These are phyloP conservation scores for Phytophthora hybrid DNA, from an alignment of 352 stramenopile genomes.

Conservation along the genomic window DNA sequence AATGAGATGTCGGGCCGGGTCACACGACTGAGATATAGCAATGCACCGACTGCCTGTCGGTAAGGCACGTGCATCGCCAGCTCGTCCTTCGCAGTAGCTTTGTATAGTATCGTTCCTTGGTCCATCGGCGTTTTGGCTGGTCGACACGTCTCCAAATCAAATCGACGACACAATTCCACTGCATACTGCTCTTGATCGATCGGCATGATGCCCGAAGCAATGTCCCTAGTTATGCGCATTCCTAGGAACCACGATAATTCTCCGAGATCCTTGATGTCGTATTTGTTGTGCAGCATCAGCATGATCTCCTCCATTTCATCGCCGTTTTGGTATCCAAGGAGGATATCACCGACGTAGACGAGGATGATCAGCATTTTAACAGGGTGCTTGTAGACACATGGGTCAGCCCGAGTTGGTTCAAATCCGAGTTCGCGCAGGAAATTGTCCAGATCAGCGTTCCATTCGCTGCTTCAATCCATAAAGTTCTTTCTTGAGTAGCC, in stretches of 20 bases:
- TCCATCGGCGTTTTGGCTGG: not conserved
- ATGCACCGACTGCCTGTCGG: conserved; percentile 4
- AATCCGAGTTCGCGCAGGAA: not conserved
- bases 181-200: conserved; percentile 19
- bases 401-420: not conserved
- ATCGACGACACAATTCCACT: not conserved
- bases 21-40: conserved; percentile 11
- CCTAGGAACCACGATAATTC: conserved; percentile 11
- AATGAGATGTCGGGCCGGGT: conserved; percentile 9
- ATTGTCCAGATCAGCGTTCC: not conserved
- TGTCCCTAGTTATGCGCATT: not conserved
- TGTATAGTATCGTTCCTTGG: not conserved
- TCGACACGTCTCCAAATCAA: conserved; percentile 8
- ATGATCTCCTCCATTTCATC: conserved; percentile 2
- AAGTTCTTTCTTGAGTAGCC: conserved; percentile 2
- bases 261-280: conserved; percentile 12
- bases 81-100: not conserved
- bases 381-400: not conserved
- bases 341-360: conserved; percentile 10
- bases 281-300: not conserved
- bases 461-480: conserved; percentile 17
- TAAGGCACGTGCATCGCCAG: not conserved
- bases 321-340: conserved; percentile 2
- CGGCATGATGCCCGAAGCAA: not conserved
- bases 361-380: not conserved